Conservation (phyloP, 2,329 filamentous ascomycete genomes). For the Clonostachys chloroleuca region DNA sequence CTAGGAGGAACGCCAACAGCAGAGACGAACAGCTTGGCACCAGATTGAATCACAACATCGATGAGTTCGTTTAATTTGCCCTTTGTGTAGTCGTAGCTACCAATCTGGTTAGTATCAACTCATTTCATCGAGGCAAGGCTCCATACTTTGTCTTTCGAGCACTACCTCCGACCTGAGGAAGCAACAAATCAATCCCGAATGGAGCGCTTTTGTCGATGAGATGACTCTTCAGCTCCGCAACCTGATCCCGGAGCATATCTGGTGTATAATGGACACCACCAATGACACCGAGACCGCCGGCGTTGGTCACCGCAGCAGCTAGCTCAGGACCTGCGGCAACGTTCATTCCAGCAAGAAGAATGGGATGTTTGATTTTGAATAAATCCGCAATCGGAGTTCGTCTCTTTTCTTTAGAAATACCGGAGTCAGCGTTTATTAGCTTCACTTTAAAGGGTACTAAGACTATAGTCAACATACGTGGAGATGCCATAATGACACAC, state of each 20-base stretch:
- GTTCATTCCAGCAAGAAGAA: slow-evolving; percentile 92
- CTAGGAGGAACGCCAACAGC: slow-evolving; percentile 83
- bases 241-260: slow-evolving; percentile 68
- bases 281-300: slow-evolving; percentile 76
- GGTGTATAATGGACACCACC: slow-evolving; percentile 70
- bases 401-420: too few species aligned
- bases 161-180: slow-evolving; percentile 79
- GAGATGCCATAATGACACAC: too few species aligned
- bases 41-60: slow-evolving; percentile 77
- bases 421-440: too few species aligned
- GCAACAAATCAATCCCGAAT: slow-evolving; percentile 86
- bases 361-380: slow-evolving; percentile 78
- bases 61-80: slow-evolving; percentile 85
- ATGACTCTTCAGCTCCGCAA: slow-evolving; percentile 77
- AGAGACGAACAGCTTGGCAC: slow-evolving; percentile 77
- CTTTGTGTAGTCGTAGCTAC: slow-evolving; percentile 78
- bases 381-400: slow-evolving; percentile 71
- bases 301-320: slow-evolving; percentile 83
- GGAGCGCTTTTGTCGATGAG: slow-evolving; percentile 61
- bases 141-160: slow-evolving; percentile 74
- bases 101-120: too few species aligned
- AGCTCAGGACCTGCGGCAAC: slow-evolving; percentile 72
- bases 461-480: too few species aligned
- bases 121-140: too few species aligned
- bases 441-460: too few species aligned